Evolutionary conservation across 441 rosid genomes (phyloP), one percentile per base, ranked within the genome.

Genomic region (Pelargonium exstipulatum): DNA sequence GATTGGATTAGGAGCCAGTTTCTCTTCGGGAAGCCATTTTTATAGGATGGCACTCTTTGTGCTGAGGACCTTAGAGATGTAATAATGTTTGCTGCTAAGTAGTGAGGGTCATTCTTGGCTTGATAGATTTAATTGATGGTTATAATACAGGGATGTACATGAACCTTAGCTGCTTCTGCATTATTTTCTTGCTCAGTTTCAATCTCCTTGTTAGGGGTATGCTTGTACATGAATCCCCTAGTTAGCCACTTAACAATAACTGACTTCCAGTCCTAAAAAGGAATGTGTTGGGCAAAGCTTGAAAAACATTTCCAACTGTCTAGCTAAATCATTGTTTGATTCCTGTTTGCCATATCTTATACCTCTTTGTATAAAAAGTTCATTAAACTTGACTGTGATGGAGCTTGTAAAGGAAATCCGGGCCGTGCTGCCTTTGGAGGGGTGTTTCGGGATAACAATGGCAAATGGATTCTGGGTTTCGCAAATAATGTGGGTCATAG

Each of bases 101-200:
- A 53, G 60, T 53, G 24, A 53, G 60, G 18, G 60, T 53, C 17
- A 53, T 20, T 53, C 10, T 57, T 57, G 29, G 22, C 29, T 57
- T 9, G 26, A 57, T 57, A 57, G 62, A 12, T 57, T 18, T 8
- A 17, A 32, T 17, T 9, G 29, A 57, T 9, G 62, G 20, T 57
- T 57, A 9, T 57, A 17, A 5, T 57, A 35, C 42, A 35, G 62
- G 29, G 62, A 18, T 10, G 62, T 57, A 7, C 20, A 18, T 57
- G 2, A 57, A 57, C 62, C 9, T 18, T 57, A 7, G 29, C 32
- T 57, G 62, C 13, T 9, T 20, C 62, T 2, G 22, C 29, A 8
- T 24, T 57, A 57, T 8, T 20, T 7, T 57, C 62, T 57, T 57
- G 62, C 62, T 18, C 62, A 20, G 62, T 57, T 57, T 57, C 13